Evolutionary conservation across 1,139 yeast species (phyloP), one percentile per base, ranked within the genome.

Genomic region (Protomyces inouyei): DNA sequence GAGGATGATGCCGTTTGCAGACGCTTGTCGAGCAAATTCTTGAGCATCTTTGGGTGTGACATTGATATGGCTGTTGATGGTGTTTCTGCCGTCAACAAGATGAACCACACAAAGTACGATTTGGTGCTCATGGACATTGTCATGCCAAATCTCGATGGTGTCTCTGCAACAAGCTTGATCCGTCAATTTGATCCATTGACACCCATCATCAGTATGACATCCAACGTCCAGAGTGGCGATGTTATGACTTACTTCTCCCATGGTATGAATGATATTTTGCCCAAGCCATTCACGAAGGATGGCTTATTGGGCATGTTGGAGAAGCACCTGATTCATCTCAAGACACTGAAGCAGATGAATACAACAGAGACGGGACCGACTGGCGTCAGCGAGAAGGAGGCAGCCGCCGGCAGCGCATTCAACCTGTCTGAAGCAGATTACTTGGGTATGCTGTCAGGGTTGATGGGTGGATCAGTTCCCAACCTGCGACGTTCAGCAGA

Each of bases 11-110:
- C 85, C 57, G 91, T 88, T 45, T 88, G 95, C 70, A 87, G 91
- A 61, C 66, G 71, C 10, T 66, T 70, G 16, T 64, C 68, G 18
- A 80, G 88, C 21, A 88, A 88, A 73, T 89, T 92, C 72, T 76
- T 93, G 68, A 83, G 85, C 71, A 88, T 89, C 72, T 90, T 88
- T 73, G 98, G 98, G 1, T 92, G 97, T 75, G 86, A 90, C 36
- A 96, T 92, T 3, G 93, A 95, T 55, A 90, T 90, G 35, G 97
- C 91, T 0, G 87, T 91, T 18, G 97, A 92, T 76, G 98, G 98
- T 0, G 76, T 92, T 32, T 86, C 88, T 54, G 97, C 97, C 1
- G 90, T 93, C 59, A 83, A 86, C 40, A 86, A 87, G 0, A 85
- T 89, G 57, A 96, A 89, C 73, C 67, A 70, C 9, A 53, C 68